Percentiles rank a stretch among this genome's conserved stretches.
Evolutionary conservation across 257 asterid species (phyloP).

Genomic region (Solanum okadae): DNA sequence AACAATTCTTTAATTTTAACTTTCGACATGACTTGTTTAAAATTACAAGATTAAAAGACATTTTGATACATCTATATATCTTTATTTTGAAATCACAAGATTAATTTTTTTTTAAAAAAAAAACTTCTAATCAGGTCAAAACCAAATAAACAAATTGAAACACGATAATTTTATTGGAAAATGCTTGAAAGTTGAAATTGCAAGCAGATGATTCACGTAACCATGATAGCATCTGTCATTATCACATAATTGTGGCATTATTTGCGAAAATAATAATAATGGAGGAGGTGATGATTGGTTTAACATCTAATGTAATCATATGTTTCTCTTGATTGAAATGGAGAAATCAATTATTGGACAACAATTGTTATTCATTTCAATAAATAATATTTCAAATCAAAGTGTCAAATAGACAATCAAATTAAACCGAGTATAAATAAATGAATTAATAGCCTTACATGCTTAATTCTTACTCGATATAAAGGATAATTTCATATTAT

Average conservation of each 20-base stretch:
- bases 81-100: too few species aligned
- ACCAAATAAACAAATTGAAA: not conserved
- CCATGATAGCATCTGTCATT: not conserved
- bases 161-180: not conserved
- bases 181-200: not conserved
- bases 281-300: not conserved
- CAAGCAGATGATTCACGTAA: not conserved
- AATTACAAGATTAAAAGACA: not conserved
- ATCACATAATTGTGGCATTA: not conserved
- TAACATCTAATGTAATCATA: not conserved
- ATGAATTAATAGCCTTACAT: not conserved
- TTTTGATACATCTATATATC: too few species aligned
- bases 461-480: not conserved
- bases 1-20: not conserved
- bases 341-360: not conserved
- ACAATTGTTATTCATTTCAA: too few species aligned
- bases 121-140: not conserved
- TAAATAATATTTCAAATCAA: rapidly evolving
- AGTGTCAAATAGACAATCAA: not conserved
- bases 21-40: not conserved
- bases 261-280: not conserved
- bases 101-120: too few species aligned
- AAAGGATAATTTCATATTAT: not conserved
- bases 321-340: not conserved
- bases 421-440: rapidly evolving